Percentiles rank a stretch among this genome's conserved stretches.
Conservation (phyloP, 148 eudicot genomes). For the Rhododendron kiyosumense region DNA sequence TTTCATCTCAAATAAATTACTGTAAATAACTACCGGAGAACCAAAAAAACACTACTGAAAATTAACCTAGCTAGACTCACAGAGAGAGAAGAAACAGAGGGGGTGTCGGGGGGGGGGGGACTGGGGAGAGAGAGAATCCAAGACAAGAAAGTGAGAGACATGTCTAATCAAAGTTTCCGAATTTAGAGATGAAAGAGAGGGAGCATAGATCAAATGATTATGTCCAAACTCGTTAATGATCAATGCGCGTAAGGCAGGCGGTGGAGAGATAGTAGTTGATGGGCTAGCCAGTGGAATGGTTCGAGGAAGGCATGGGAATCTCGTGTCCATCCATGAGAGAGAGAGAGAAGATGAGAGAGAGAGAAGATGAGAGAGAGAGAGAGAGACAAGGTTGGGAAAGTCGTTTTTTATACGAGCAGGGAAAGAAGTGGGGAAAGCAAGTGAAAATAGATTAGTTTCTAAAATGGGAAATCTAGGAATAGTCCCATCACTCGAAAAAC, state of each 20-base stretch:
- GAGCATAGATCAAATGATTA: conserved; percentile 38
- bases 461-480: conserved; percentile 46
- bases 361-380: neutral
- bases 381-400: neutral
- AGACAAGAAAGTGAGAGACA: conserved; percentile 10
- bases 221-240: conserved; percentile 49
- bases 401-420: conserved; percentile 58
- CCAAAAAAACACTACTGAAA: neutral
- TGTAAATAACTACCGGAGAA: neutral
- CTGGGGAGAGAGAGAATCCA: neutral
- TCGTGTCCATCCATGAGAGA: neutral
- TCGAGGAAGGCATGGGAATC: conserved; percentile 20
- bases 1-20: neutral
- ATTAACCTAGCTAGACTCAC: neutral
- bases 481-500: conserved; percentile 45
- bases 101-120: no score
- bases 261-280: neutral
- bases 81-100: neutral
- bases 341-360: neutral
- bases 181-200: conserved; percentile 28
- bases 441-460: conserved; percentile 34
- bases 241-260: conserved; percentile 5
- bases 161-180: conserved; percentile 29
- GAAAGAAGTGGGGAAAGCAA: conserved; percentile 35
- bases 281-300: neutral